Percentiles rank a stretch among this genome's conserved stretches.
phyloP scores from a whole-genome alignment of 345 rosid species.

The Diplotaxis tenuifolia region DNA sequence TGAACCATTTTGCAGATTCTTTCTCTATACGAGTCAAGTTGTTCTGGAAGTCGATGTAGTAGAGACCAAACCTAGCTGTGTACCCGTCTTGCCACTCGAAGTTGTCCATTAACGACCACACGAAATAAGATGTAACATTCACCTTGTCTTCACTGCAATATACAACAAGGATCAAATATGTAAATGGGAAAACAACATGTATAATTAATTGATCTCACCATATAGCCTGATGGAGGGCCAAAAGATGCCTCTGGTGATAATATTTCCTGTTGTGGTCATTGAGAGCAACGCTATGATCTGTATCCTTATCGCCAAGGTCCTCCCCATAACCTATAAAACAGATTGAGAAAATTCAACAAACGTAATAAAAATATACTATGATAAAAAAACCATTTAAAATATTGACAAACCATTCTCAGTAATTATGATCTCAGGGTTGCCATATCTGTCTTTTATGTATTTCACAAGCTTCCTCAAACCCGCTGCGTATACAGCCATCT shows the following conservation, averaged over 20 bases:
- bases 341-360: not conserved
- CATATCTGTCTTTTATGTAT: constrained; percentile 40
- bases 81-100: constrained; percentile 42
- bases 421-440: constrained; percentile 43
- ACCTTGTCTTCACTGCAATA: constrained; percentile 33
- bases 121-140: constrained; percentile 28
- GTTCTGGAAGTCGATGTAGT: constrained; percentile 30
- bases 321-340: constrained; percentile 28
- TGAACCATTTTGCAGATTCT: constrained; percentile 35
- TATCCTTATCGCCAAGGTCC: constrained; percentile 34
- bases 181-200: not conserved
- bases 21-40: constrained; percentile 34
- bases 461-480: constrained; percentile 42
- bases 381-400: not conserved
- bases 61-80: constrained; percentile 36
- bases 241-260: constrained; percentile 35
- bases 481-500: constrained; percentile 42
- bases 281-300: constrained; percentile 28
- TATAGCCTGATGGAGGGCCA: constrained; percentile 22
- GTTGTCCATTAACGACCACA: constrained; percentile 38
- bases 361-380: not conserved
- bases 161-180: not conserved
- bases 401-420: constrained; percentile 47
- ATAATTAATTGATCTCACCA: constrained; percentile 9
- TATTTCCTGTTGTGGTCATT: constrained; percentile 38